Percentiles rank a stretch among this genome's conserved stretches.
Conservation (phyloP, 306 rosid species). For the Alnus glutinosa region DNA sequence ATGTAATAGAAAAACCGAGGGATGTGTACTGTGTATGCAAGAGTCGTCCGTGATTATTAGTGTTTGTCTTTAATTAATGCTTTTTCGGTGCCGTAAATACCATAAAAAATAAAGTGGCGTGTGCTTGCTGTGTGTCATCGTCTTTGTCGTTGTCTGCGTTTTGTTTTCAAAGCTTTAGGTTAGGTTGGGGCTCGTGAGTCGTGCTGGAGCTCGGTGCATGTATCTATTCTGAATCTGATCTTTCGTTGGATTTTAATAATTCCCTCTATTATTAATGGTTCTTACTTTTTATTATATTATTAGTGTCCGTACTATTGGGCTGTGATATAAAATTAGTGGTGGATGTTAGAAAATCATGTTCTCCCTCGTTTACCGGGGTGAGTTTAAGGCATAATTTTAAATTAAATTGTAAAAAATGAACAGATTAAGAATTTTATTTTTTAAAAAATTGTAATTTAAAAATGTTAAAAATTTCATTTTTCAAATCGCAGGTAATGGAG, state of each 20-base stretch:
- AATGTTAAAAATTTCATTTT: too few relatives aligned
- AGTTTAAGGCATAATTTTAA: too few relatives aligned
- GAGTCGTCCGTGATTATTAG: too few relatives aligned
- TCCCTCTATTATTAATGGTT: neutral
- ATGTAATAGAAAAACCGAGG: neutral
- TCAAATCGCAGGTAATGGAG: too few relatives aligned
- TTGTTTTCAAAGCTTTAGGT: neutral
- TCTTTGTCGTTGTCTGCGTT: slow-evolving; percentile 20
- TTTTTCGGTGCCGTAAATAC: slow-evolving; percentile 5
- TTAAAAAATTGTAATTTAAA: too few relatives aligned
- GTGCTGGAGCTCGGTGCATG: slow-evolving; percentile 28
- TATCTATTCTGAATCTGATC: neutral
- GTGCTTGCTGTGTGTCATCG: neutral
- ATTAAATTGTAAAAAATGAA: too few relatives aligned
- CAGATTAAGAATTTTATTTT: too few relatives aligned
- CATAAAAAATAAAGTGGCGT: slow-evolving; percentile 19
- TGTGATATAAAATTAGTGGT: too few relatives aligned
- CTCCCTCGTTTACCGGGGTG: too few relatives aligned
- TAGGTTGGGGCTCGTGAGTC: slow-evolving; percentile 5
- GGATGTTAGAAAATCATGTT: too few relatives aligned
- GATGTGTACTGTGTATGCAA: neutral
- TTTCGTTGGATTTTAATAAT: neutral
- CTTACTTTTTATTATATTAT: neutral
- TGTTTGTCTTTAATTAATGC: too few relatives aligned
- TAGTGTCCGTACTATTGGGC: too few relatives aligned